Percentiles rank a stretch among this genome's conserved stretches.
Conservation (phyloP, 176 grass and related monocot species). For the Themeda triandra region DNA sequence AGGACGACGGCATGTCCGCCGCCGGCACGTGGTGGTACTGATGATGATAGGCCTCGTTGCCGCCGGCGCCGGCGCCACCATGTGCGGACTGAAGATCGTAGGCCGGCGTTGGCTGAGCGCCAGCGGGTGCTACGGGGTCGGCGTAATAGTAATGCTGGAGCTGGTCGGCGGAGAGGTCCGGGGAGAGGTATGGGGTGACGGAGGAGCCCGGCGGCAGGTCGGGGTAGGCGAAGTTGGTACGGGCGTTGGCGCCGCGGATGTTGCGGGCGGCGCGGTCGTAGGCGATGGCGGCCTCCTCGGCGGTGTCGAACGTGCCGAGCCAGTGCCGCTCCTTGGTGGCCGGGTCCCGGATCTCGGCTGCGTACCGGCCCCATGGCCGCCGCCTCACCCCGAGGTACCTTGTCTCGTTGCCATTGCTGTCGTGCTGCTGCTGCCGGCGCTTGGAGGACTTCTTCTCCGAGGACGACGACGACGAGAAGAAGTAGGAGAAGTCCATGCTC, state of each 20-base stretch:
- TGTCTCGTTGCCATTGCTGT: slow-evolving; percentile 29
- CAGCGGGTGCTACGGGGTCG: neutral
- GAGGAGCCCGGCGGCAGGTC: slow-evolving; percentile 86
- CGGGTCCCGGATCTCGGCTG: slow-evolving; percentile 84
- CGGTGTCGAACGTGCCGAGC: slow-evolving; percentile 86
- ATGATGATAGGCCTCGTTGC: neutral
- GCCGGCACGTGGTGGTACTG: neutral
- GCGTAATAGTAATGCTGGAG: slow-evolving; percentile 20
- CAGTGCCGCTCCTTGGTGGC: slow-evolving; percentile 85
- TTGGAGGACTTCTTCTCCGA: slow-evolving; percentile 54
- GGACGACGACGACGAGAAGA: slow-evolving; percentile 19
- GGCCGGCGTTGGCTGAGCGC: neutral
- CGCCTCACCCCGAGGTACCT: slow-evolving; percentile 67
- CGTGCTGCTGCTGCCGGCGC: slow-evolving; percentile 50
- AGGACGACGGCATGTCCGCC: neutral
- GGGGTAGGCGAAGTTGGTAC: slow-evolving; percentile 89
- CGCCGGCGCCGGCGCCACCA: neutral
- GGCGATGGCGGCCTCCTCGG: slow-evolving; percentile 81
- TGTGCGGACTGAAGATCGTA: neutral
- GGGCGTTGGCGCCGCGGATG: slow-evolving; percentile 55
- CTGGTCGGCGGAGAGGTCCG: slow-evolving; percentile 54
- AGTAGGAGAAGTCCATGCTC: slow-evolving; percentile 67
- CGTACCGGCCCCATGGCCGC: slow-evolving; percentile 78
- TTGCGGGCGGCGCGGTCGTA: slow-evolving; percentile 85
- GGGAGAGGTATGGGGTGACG: slow-evolving; percentile 79